Conservation (phyloP, 83 land plant genomes). For the Picea engelmannii region DNA sequence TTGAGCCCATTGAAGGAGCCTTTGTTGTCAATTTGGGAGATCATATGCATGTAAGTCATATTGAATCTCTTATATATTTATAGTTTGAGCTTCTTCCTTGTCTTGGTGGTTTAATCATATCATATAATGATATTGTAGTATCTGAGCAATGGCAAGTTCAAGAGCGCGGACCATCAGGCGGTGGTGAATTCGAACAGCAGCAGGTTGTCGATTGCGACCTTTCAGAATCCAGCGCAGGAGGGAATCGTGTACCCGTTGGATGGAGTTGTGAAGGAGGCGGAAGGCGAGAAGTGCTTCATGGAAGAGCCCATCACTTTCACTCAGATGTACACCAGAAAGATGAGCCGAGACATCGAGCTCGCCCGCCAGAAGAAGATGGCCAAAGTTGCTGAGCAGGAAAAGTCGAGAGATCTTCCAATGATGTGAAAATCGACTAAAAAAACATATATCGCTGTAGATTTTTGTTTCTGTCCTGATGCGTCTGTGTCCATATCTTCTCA, state of each 20-base stretch:
- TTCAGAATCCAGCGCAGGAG: conserved; percentile 58
- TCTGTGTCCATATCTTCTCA: no score
- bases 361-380: conserved; percentile 57
- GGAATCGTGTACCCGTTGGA: conserved; percentile 56
- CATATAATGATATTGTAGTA: conserved; percentile 20
- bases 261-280: conserved; percentile 19
- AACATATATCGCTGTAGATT: no score
- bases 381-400: no score
- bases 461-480: no score
- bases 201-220: conserved; percentile 64
- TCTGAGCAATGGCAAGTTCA: conserved; percentile 73
- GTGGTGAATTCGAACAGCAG: conserved; percentile 61
- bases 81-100: background rate
- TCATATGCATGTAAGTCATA: conserved; percentile 46
- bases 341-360: conserved; percentile 48
- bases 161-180: conserved; percentile 75
- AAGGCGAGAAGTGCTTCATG: conserved; percentile 47
- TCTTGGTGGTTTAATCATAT: background rate
- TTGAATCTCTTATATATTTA: background rate
- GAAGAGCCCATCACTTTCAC: conserved; percentile 50
- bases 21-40: conserved; percentile 71
- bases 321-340: conserved; percentile 56
- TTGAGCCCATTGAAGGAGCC: conserved; percentile 57
- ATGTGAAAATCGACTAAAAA: no score
- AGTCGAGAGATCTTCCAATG: no score